Percentiles rank a stretch among this genome's conserved stretches.
phyloP scores from a whole-genome alignment of 345 rosid species.

The Durio zibethinus region DNA sequence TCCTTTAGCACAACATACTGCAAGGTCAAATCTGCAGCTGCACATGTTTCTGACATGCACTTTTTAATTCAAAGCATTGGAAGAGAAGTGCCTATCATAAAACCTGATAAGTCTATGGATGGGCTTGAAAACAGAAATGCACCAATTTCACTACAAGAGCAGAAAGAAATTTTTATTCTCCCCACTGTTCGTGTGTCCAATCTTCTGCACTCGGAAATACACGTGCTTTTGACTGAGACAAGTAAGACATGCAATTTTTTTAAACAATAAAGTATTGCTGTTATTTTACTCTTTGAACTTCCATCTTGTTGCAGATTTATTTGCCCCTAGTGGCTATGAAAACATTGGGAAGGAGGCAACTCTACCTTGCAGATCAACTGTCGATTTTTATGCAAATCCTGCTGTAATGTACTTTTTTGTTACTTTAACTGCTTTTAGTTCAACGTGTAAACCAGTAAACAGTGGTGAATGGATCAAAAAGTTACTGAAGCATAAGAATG shows the following conservation, averaged over 20 bases:
- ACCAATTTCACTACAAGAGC: slow-evolving; percentile 65
- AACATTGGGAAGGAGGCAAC: slow-evolving; percentile 71
- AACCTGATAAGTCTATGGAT: slow-evolving; percentile 52
- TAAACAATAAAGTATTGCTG: slow-evolving; percentile 10
- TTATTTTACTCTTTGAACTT: slow-evolving; percentile 22
- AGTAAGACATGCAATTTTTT: slow-evolving; percentile 45
- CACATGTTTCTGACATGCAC: slow-evolving; percentile 49
- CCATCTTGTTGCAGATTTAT: slow-evolving; percentile 46
- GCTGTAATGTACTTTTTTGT: slow-evolving; percentile 58
- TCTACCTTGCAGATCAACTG: slow-evolving; percentile 66
- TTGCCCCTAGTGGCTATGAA: slow-evolving; percentile 29
- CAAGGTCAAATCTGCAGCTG: slow-evolving; percentile 50
- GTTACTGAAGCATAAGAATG: slow-evolving; percentile 57
- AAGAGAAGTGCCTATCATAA: slow-evolving; percentile 67
- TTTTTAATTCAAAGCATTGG: slow-evolving; percentile 70
- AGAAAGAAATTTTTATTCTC: slow-evolving; percentile 81
- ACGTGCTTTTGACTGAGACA: slow-evolving; percentile 60
- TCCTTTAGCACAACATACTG: slow-evolving; percentile 74
- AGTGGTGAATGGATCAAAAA: slow-evolving; percentile 85
- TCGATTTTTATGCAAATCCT: slow-evolving; percentile 79
- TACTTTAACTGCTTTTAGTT: slow-evolving; percentile 53
- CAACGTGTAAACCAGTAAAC: slow-evolving; percentile 76
- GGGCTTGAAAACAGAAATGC: slow-evolving; percentile 37
- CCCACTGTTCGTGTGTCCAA: slow-evolving; percentile 85
- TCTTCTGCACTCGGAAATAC: slow-evolving; percentile 63